Percentiles rank a stretch among this genome's conserved stretches.
These are phyloP conservation scores for Albophoma yamanashiensis DNA, from an alignment of 2,329 filamentous ascomycete genomes.

Conservation along the genomic window DNA sequence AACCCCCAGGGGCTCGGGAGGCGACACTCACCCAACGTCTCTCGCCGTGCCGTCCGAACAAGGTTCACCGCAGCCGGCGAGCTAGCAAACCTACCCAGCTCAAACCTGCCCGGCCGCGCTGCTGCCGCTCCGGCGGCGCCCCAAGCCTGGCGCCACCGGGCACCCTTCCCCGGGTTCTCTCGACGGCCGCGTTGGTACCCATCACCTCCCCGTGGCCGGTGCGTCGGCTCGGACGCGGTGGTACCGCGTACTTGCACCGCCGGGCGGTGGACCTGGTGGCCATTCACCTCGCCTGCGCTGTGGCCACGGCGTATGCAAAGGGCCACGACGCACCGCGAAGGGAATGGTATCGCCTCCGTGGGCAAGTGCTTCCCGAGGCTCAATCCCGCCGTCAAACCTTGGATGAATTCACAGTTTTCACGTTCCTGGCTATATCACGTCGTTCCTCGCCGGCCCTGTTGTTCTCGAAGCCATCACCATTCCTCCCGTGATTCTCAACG, in stretches of 20 bases:
- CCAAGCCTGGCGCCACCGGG: not conserved
- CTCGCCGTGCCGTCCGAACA: not conserved
- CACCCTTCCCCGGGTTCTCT: not conserved
- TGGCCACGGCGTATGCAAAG: not conserved
- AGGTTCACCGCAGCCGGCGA: not conserved
- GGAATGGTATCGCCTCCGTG: not conserved
- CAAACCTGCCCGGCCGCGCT: not conserved
- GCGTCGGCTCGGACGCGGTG: not conserved
- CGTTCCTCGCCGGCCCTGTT: not conserved
- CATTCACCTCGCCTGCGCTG: not conserved
- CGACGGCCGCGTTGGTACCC: not conserved
- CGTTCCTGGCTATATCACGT: not conserved
- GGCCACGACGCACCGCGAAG: not conserved
- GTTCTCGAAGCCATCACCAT: not conserved
- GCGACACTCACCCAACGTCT: not conserved
- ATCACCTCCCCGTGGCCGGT: not conserved
- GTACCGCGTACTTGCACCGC: not conserved
- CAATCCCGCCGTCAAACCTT: not conserved
- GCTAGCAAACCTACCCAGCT: not conserved
- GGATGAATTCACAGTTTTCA: not conserved
- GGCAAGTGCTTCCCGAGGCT: not conserved
- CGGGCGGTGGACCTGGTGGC: not conserved
- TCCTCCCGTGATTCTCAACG: not conserved
- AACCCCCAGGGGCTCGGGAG: not conserved
- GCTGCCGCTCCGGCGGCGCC: not conserved